phyloP scores from a whole-genome alignment of 106 monocot genomes.

The Ottelia alismoides region DNA sequence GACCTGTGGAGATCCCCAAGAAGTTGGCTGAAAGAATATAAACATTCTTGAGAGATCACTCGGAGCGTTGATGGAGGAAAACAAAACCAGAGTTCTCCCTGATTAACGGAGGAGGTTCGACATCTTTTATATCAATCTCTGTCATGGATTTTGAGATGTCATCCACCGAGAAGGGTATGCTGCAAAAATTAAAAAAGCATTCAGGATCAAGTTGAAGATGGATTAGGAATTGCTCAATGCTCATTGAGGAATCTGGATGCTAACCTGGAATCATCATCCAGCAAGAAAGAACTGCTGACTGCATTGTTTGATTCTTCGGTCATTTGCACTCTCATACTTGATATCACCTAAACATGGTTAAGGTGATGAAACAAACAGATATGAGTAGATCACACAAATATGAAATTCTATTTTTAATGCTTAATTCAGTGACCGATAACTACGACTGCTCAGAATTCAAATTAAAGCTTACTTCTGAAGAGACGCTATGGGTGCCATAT shows the following conservation, averaged over 20 bases:
- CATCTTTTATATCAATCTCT: constrained; percentile 37
- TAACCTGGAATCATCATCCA: constrained; percentile 85
- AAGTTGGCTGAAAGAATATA: too few relatives aligned
- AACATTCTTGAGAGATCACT: too few relatives aligned
- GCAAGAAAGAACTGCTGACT: constrained; percentile 51
- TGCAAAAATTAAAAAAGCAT: constrained; percentile 20
- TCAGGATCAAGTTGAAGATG: too few relatives aligned
- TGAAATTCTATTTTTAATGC: too few relatives aligned
- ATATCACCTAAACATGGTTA: constrained; percentile 75
- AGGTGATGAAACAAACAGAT: too few relatives aligned
- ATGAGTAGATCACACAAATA: too few relatives aligned
- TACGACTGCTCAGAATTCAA: too few relatives aligned
- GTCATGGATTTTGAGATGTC: constrained; percentile 52
- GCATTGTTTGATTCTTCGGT: constrained; percentile 56
- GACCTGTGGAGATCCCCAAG: too few relatives aligned
- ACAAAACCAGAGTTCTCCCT: constrained; percentile 44
- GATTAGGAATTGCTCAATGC: too few relatives aligned
- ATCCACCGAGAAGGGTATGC: constrained; percentile 58
- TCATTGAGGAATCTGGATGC: too few relatives aligned
- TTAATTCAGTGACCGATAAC: too few relatives aligned
- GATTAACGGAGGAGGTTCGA: constrained; percentile 45
- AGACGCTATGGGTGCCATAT: constrained; percentile 44
- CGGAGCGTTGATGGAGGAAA: constrained; percentile 35
- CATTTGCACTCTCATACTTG: constrained; percentile 53
- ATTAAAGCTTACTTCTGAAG: constrained; percentile 36